Evolutionary conservation across 2,329 filamentous ascomycete genomes (phyloP).

Genomic region (Gaeumannomyces sp.): DNA sequence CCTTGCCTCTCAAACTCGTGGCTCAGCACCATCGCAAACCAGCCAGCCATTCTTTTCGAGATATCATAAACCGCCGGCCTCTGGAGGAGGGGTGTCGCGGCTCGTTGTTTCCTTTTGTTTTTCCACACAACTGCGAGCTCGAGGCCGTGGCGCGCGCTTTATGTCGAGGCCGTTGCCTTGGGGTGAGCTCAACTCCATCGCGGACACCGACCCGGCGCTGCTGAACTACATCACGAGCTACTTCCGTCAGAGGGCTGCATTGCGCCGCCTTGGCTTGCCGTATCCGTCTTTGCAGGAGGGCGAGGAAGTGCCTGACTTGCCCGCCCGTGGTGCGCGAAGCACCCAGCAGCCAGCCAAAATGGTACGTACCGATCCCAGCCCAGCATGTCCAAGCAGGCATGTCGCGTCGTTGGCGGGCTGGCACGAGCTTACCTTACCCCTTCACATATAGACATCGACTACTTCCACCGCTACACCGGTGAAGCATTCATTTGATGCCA

Average conservation of each 20-base stretch:
- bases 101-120: neutral
- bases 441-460: conserved; percentile 53
- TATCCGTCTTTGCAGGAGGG: neutral
- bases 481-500: conserved; percentile 70
- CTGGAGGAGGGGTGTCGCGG: neutral
- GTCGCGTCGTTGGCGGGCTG: neutral
- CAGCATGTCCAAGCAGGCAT: too few relatives aligned
- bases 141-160: neutral
- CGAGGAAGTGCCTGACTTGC: neutral
- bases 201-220: conserved; percentile 1
- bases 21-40: neutral
- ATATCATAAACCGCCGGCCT: neutral
- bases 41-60: neutral
- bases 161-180: conserved; percentile 3
- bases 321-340: neutral
- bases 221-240: neutral
- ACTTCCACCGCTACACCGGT: conserved; percentile 65
- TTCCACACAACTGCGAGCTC: neutral
- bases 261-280: neutral
- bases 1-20: neutral
- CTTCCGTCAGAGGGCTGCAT: neutral
- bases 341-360: conserved; percentile 3
- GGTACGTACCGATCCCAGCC: neutral
- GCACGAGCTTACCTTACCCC: neutral
- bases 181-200: neutral